Evolutionary conservation across 2,329 filamentous ascomycete species (phyloP), one percentile per base, ranked within the genome.

Genomic region (Cordyceps militaris): DNA sequence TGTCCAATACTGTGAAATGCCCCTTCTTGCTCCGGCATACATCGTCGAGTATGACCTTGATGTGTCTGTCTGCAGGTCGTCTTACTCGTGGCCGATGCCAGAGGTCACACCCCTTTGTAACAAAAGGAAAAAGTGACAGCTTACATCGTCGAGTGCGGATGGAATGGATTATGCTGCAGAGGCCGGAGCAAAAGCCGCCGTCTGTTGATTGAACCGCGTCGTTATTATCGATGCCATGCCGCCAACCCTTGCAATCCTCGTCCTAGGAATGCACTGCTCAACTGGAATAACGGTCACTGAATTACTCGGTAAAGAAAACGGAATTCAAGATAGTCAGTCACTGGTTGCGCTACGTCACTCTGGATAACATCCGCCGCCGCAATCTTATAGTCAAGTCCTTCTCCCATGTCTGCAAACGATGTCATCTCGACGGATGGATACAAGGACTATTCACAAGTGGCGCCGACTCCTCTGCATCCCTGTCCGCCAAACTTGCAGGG

Each of bases 121-220:
- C 13, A 38, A 38, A 50, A 50, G 16, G 9, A 50, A 36, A 38
- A 38, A 23, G 49, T 52, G 50, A 53, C 23, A 26, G 49, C 10
- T 16, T 24, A 30, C 36, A 14, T 44, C 26, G 26, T 24, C 24
- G 4, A 44, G 19, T 26, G 40, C 38, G 21, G n/a, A 42, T 53
- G 36, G 24, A 16, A 42, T 51, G 19, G n/a, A 28, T 21, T 5
- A 36, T 24, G 36, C 24, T 34, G 51, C 13, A 24, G 28, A 43
- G 40, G 38, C 38, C 51, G 51, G 51, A 54, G 51, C 38, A 54
- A 54, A 54, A 28, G 40, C 40, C 40, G 51, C 40, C 13, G n/a
- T 23, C n/a, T n/a, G 23, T 24, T 32, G 30, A 30, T 7, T 42
- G 32, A 24, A 36, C 9, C 38, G n/a, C 11, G 9, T 6, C 11